Percentiles rank a stretch among this genome's conserved stretches.
Conservation (phyloP, 768 basidiomycete species). For the Tylopilus subfusipes region DNA sequence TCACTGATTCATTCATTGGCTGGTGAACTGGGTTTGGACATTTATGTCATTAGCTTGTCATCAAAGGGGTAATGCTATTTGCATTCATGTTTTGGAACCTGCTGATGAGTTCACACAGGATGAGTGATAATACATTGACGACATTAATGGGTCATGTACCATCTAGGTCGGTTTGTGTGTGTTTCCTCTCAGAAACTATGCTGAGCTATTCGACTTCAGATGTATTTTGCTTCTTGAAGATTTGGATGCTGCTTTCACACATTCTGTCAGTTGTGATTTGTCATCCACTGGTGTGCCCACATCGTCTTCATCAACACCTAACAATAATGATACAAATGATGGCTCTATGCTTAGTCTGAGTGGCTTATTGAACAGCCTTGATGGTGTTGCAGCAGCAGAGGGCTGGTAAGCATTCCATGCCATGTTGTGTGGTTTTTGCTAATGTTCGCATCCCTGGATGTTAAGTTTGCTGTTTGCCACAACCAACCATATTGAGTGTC, state of each 20-base stretch:
- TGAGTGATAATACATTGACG: conserved; percentile 87
- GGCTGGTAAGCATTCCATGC: conserved; percentile 58
- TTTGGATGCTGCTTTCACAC: conserved; percentile 89
- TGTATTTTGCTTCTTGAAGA: conserved; percentile 93
- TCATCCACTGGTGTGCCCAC: conserved; percentile 74
- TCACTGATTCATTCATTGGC: conserved; percentile 83
- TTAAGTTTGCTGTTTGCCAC: conserved; percentile 81
- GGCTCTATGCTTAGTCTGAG: conserved; percentile 83
- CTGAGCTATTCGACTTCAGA: conserved; percentile 37
- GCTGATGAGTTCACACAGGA: conserved; percentile 42
- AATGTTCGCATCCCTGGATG: conserved; percentile 16
- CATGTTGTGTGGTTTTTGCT: conserved; percentile 28
- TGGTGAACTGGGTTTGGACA: conserved; percentile 82
- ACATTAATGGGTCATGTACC: conserved; percentile 89
- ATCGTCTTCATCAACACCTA: conserved; percentile 35
- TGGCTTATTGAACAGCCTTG: conserved; percentile 80
- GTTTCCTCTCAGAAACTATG: conserved; percentile 4
- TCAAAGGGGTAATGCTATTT: conserved; percentile 65
- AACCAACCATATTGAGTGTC: conserved; percentile 89
- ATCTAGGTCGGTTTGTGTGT: conserved; percentile 51
- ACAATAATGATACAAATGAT: conserved; percentile 50
- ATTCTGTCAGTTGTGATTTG: conserved; percentile 78
- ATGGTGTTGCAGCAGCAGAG: conserved; percentile 82
- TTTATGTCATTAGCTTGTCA: conserved; percentile 86
- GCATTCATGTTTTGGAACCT: background rate